phyloP scores from a whole-genome alignment of 805 yeast genomes.

The Yarrowia sp. region DNA sequence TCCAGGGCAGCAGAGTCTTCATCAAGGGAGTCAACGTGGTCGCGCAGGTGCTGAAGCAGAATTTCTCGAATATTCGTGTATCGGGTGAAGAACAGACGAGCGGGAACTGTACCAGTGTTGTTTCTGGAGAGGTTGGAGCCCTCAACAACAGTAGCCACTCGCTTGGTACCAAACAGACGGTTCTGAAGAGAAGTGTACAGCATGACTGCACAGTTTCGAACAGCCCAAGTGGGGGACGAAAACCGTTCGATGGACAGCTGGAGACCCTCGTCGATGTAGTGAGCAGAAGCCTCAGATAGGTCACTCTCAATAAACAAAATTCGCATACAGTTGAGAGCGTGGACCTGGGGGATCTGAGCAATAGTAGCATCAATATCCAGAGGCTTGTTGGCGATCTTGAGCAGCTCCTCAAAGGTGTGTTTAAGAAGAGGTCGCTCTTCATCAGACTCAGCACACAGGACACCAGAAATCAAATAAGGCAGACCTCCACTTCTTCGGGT shows the following conservation, averaged over 20 bases:
- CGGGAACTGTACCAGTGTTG: slow-evolving; percentile 41
- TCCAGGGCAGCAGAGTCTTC: slow-evolving; percentile 45
- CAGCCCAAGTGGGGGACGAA: slow-evolving; percentile 70
- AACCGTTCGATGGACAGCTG: slow-evolving; percentile 60
- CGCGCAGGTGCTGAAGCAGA: slow-evolving; percentile 41
- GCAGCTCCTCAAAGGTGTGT: slow-evolving; percentile 50
- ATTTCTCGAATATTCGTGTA: slow-evolving; percentile 52
- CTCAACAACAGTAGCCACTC: slow-evolving; percentile 29
- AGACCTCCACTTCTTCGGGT: slow-evolving; percentile 92
- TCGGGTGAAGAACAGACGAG: slow-evolving; percentile 67
- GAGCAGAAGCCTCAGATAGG: slow-evolving; percentile 51
- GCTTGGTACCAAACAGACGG: slow-evolving; percentile 66
- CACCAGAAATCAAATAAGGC: slow-evolving; percentile 73
- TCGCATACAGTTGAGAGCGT: slow-evolving; percentile 82
- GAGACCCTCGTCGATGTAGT: slow-evolving; percentile 56
- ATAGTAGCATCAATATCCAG: slow-evolving; percentile 42
- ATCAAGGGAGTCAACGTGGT: slow-evolving; percentile 28
- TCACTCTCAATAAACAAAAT: slow-evolving; percentile 69
- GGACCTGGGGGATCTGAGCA: slow-evolving; percentile 71
- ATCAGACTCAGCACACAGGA: slow-evolving; percentile 52
- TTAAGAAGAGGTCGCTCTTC: slow-evolving; percentile 44
- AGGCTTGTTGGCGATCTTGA: slow-evolving; percentile 53
- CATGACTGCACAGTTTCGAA: slow-evolving; percentile 92
- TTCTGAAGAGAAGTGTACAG: slow-evolving; percentile 80
- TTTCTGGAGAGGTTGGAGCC: slow-evolving; percentile 29